Base-by-base conservation (phyloP, 306 rosid species). In the Coriaria nepalensis region DNA sequence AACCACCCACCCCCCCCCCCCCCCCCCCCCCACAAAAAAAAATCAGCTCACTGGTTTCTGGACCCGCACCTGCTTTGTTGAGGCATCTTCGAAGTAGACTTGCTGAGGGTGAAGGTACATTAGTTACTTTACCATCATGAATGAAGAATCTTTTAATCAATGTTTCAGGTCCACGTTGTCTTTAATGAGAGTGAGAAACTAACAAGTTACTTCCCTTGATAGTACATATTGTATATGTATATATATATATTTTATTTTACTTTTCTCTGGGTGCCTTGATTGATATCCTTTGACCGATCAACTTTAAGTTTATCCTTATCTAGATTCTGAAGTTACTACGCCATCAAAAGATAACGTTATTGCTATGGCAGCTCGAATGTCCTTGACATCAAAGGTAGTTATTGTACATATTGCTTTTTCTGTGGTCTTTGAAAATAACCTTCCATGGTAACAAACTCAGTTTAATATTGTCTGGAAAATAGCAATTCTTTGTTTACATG, bases 21-120 rank as follows among this genome's bases (percentile, higher is more conserved):
- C 40, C 15, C 14, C 57, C 29, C 29, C 29, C 29, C 29, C 3
- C 1, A 20, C 1, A 20, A 20, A 20, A 20, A 20, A 20, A 20
- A 20, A 20, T 20, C 87, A 88, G 97, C 65, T 76, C 97, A 57
- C 78, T 88, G 71, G 84, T 88, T 62, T 58, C 86, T 68, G 97
- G 97, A 65, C 78, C 93, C 47, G 81, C 97, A 10, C 73, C 72
- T 38, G 72, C 87, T 41, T 73, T 88, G 47, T 52, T 88, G 65
- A 88, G 48, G 68, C 77, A 43, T 77, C 95, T 88, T 46, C 83
- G 57, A 39, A 84, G 90, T 73, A 77, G 95, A 63, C 95, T 88
- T 69, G 74, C 93, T 68, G 78, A 73, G 55, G 71, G 61, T 70
- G 94, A 88, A 81, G 83, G 93, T 78, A 62, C 39, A 8, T 13